A percentile compares a stretch with the other conserved stretches of the same genome.
Evolutionary conservation across 1,284 basidiomycete genomes (phyloP).

Genomic region (Moesziomyces sp.): DNA sequence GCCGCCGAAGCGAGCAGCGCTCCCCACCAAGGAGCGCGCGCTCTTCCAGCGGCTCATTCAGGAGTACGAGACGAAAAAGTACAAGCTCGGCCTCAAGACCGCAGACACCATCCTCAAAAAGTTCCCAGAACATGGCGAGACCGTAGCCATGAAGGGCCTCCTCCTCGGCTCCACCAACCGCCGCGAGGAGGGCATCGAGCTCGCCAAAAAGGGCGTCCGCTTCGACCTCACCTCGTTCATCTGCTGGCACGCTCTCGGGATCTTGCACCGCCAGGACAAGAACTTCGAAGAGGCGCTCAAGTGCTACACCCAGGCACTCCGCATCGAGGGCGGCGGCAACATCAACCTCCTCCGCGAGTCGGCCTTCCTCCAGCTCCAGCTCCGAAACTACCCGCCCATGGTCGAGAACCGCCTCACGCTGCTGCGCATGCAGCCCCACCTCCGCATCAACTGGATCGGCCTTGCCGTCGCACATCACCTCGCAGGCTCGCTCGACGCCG

Average conservation of each 20-base stretch:
- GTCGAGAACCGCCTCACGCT: constrained; percentile 86
- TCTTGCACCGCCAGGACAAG: constrained; percentile 75
- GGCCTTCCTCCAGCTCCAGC: constrained; percentile 87
- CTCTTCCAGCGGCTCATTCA: constrained; percentile 86
- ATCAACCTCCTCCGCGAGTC: constrained; percentile 91
- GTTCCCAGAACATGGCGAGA: constrained; percentile 86
- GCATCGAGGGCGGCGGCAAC: constrained; percentile 88
- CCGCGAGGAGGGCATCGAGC: constrained; percentile 76
- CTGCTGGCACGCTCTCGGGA: constrained; percentile 95
- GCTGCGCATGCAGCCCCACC: constrained; percentile 81
- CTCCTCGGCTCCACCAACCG: constrained; percentile 57
- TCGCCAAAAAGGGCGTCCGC: constrained; percentile 84
- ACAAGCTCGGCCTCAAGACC: constrained; percentile 89
- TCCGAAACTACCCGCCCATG: constrained; percentile 83
- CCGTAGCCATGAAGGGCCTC: constrained; percentile 65
- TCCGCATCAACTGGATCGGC: constrained; percentile 89
- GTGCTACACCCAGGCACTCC: constrained; percentile 80
- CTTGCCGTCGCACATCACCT: constrained; percentile 90
- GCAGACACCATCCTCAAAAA: constrained; percentile 96
- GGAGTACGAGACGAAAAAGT: constrained; percentile 85
- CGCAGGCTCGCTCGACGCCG: constrained; percentile 79
- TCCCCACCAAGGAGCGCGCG: constrained; percentile 84
- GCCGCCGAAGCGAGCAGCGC: constrained; percentile 66
- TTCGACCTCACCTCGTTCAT: constrained; percentile 93
- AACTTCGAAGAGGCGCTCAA: constrained; percentile 88